Base-by-base conservation (phyloP, 257 asterid species). In the Eustoma russellianum region DNA sequence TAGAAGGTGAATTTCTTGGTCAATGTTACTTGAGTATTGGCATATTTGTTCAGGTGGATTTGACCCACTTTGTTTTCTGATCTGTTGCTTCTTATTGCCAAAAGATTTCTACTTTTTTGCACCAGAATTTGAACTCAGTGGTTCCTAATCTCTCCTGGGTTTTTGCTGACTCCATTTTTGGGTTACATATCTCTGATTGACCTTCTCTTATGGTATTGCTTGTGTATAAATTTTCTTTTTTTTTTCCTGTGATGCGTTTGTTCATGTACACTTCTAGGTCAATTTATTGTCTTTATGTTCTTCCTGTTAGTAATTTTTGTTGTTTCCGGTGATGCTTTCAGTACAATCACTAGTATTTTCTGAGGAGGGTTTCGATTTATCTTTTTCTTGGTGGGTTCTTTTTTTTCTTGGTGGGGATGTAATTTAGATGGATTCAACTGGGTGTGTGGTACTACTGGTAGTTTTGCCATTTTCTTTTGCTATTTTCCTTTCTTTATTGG, bases 131-230 rank as follows among this genome's bases (percentile, higher is more conserved):
- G 66, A 60, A 60, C 47, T 52, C 59, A 44, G 16, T 28, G 33
- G 41, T 57, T 76, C 41, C 51, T 50, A 33, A 38, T 38, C 40
- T 55, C 16, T 0, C 11, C 30, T 46, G 67, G 56, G 59, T 43
- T 67, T 33, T 13, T 18, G 57, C 40, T 57, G 52, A 14, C 51
- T 55, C 56, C 56, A 17, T 35, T 60, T 13, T 61, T 46, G 50
- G 56, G 74, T 73, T 70, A 66, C 56, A 70, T 71, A 70, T 74
- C 80, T 63, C 13, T 60, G 2, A 54, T 40, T 38, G 43, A 38
- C 43, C 43, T 11, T 38, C 12, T 38, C 43, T 38, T 38, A 4
- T 8, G 11, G 43, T 24, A 24, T 24, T 24, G 30, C 30, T 13
- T 57, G 16, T 63, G 65, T 40, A 33, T 50, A 56, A 51, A 24